Conservation (phyloP, 345 rosid species). For the Moricandia arvensis region DNA sequence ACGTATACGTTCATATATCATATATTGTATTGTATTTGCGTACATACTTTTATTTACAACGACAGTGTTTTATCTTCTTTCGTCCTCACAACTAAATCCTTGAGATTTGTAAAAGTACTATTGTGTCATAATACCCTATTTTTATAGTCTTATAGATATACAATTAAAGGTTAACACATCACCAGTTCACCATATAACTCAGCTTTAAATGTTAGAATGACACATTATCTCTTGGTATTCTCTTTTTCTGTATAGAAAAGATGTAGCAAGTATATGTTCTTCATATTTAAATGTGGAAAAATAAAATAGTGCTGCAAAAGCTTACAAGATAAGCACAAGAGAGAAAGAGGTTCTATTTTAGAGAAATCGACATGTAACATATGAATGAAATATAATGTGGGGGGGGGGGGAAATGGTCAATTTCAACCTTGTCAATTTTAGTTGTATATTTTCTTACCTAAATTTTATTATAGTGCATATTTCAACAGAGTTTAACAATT, state of each 20-base stretch:
- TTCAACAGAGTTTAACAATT: too few species aligned
- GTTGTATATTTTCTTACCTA: too few species aligned
- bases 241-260: background rate
- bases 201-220: constrained; percentile 1
- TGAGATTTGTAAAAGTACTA: background rate
- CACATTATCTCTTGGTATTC: background rate
- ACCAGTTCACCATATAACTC: background rate
- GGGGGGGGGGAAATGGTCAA: too few species aligned
- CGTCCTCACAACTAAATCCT: background rate
- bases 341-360: constrained; percentile 46
- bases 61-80: background rate
- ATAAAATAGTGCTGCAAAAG: too few species aligned
- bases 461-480: too few species aligned
- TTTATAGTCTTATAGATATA: background rate
- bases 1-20: constrained; percentile 1
- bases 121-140: background rate
- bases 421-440: too few species aligned
- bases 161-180: background rate
- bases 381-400: constrained; percentile 10
- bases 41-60: constrained; percentile 9
- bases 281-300: constrained; percentile 2
- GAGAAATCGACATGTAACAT: constrained; percentile 53
- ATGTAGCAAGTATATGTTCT: constrained; percentile 19
- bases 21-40: background rate
- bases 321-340: too few species aligned